phyloP scores from a whole-genome alignment of 2,329 filamentous ascomycete genomes.

The Cercospora zeina region DNA sequence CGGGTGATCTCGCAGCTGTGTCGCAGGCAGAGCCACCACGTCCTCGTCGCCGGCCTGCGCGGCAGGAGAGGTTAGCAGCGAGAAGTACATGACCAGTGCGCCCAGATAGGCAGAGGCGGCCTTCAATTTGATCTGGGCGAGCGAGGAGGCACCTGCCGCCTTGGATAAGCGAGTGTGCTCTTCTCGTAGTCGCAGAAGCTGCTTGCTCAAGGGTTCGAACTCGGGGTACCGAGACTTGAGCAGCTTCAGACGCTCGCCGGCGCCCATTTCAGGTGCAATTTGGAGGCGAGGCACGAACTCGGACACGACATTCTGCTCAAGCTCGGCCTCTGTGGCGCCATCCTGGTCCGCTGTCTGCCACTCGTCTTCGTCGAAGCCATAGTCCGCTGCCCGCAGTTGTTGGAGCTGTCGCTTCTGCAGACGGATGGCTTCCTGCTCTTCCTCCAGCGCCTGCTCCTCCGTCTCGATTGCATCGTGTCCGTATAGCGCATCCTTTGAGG shows the following conservation, averaged over 20 bases:
- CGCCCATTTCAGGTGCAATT: constrained; percentile 74
- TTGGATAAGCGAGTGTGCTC: constrained; percentile 26
- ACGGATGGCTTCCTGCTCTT: constrained; percentile 85
- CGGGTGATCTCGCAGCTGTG: constrained; percentile 82
- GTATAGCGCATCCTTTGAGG: constrained; percentile 69
- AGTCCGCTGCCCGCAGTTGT: constrained; percentile 87
- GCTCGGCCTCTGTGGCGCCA: constrained; percentile 46
- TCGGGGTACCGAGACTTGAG: constrained; percentile 84
- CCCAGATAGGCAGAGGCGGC: constrained; percentile 84
- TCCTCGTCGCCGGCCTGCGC: constrained; percentile 51
- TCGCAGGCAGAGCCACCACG: constrained; percentile 66
- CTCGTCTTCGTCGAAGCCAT: constrained; percentile 85
- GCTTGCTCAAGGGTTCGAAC: constrained; percentile 80
- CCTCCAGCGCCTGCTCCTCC: constrained; percentile 76
- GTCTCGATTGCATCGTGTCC: constrained; percentile 76
- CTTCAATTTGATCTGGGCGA: constrained; percentile 65
- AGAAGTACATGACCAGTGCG: constrained; percentile 89
- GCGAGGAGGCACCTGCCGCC: constrained; percentile 19
- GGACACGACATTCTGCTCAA: constrained; percentile 62
- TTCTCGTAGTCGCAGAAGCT: constrained; percentile 69
- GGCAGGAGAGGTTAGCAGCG: constrained; percentile 79
- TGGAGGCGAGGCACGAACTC: constrained; percentile 84
- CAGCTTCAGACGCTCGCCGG: constrained; percentile 72
- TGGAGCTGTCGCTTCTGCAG: constrained; percentile 88
- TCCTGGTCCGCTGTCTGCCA: constrained; percentile 60